Evolutionary conservation across 2,329 filamentous ascomycete genomes (phyloP), one percentile per base, ranked within the genome.

Genomic region (Curvularia sp.): DNA sequence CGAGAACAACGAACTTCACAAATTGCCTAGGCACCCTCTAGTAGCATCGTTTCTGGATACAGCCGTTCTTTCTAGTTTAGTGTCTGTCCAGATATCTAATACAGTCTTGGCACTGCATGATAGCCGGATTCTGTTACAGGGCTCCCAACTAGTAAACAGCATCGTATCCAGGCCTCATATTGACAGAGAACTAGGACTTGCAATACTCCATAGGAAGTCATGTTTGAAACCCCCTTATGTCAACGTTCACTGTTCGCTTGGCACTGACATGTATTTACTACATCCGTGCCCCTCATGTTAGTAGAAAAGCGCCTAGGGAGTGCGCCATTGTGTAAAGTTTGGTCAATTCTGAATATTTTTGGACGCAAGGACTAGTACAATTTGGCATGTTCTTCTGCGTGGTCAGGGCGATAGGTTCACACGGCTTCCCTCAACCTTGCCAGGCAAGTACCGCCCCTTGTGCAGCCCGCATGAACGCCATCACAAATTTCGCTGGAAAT

Each of bases 1-100:
- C 57, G 53, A 66, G 48, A 15, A 51, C 32, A 41, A 41, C 41
- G 36, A 60, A 46, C 5, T 36, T 28, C 32, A 19, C n/a, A 5
- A 27, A 38, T 21, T 34, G 8, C 3, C n/a, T 21, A 13, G 38
- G 28, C 21, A 18, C 47, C 3, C 12, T n/a, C 25, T 15, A 0
- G 28, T 30, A 49, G 2, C 1, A 3, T 15, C 21, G 15, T 45
- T 28, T 12, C 9, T 18, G 13, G 23, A 10, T 18, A 19, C 28
- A 13, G 19, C 19, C 3, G 19, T 21, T 10, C 8, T 30, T 3
- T 46, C 8, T 30, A 3, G 15, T 9, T 18, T 28, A n/a, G 43
- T 21, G 18, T 19, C n/a, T 46, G 27, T 10, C 25, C 13, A 19
- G 3, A 19, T 15, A n/a, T 9, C 27, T 30, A 2, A 30, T 19